These are phyloP conservation scores for Asterophora lycoperdoides DNA, from an alignment of 768 basidiomycete genomes.

Conservation along the genomic window DNA sequence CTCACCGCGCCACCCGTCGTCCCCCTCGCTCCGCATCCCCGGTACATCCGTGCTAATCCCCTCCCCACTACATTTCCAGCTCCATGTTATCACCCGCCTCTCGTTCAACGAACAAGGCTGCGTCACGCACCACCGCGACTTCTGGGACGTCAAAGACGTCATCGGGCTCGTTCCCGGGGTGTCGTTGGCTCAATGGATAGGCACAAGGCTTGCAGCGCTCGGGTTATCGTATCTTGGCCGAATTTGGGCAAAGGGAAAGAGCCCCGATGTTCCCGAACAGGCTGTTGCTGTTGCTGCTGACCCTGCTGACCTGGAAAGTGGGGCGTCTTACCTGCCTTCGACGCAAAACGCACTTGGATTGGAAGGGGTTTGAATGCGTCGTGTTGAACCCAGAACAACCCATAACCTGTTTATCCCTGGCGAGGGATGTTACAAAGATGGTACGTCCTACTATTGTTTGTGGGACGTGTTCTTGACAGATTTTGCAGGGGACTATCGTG, in stretches of 20 bases:
- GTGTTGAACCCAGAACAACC: not conserved
- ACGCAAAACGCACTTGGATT: constrained; percentile 21
- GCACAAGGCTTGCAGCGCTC: constrained; percentile 39
- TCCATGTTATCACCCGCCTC: constrained; percentile 44
- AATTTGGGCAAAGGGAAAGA: constrained; percentile 2
- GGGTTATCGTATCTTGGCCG: constrained; percentile 44
- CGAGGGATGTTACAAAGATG: too few relatives aligned
- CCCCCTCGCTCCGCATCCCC: too few relatives aligned
- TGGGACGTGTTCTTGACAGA: too few relatives aligned
- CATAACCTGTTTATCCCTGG: too few relatives aligned
- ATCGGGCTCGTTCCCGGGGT: constrained; percentile 69
- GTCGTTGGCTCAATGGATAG: constrained; percentile 60
- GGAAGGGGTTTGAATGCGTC: constrained; percentile 13
- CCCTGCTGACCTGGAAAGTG: constrained; percentile 15
- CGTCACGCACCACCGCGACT: constrained; percentile 72
- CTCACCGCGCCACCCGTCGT: too few relatives aligned
- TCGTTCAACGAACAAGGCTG: constrained; percentile 80
- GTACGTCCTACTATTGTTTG: too few relatives aligned
- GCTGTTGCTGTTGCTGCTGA: not conserved
- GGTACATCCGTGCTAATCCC: constrained; percentile 34
- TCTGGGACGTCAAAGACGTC: constrained; percentile 79
- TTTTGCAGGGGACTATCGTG: too few relatives aligned
- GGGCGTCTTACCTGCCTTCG: constrained; percentile 13
- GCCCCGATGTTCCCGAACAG: constrained; percentile 5
- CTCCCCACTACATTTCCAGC: constrained; percentile 69